Evolutionary conservation across 306 rosid genomes (phyloP), one percentile per base, ranked within the genome.

Genomic region (Rosa chinensis): DNA sequence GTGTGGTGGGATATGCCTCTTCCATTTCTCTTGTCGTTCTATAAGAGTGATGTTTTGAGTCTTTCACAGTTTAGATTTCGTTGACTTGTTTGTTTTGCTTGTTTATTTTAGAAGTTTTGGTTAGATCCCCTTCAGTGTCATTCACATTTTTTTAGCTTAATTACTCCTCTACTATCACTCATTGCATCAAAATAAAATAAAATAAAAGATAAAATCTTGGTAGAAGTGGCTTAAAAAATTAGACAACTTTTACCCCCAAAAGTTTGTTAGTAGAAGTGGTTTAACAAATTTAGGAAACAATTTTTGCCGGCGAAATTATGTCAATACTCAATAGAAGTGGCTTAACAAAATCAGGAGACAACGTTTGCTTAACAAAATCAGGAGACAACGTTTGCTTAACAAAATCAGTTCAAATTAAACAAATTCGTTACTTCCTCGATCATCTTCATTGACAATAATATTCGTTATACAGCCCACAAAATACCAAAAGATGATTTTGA

Each of bases 401-500:
- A 58, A 58, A 58, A 58, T 3, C 6, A 9, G 63, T 58, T 8
- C 28, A 56, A 21, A 32, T 58, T 53, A 18, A 48, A 17, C 59
- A 5, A 50, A 50, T 50, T 10, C 21, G 17, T 17, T 16, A 16
- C 56, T 50, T 52, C 62, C 28, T 6, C 1, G 62, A n/a, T 20
- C 62, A 58, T 21, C 28, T 12, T 8, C 10, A 77, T 35, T 12
- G 25, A 47, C 28, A 58, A 48, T 49, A 48, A 40, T 12, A n/a
- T 63, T 66, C 44, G 42, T 50, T 77, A 10, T 18, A 18, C 8
- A 73, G 14, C 66, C 53, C 16, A 55, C 25, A 70, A 68, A 67
- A 11, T 80, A 80, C 39, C 32, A 53, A 56, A 37, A 72, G 10
- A 18, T 62, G 35, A 52, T 43, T 76, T 66, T 53, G 48, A 74